Base-by-base conservation (phyloP, 192 early-diverging fungal species). In the Backusella liffmaniae region DNA sequence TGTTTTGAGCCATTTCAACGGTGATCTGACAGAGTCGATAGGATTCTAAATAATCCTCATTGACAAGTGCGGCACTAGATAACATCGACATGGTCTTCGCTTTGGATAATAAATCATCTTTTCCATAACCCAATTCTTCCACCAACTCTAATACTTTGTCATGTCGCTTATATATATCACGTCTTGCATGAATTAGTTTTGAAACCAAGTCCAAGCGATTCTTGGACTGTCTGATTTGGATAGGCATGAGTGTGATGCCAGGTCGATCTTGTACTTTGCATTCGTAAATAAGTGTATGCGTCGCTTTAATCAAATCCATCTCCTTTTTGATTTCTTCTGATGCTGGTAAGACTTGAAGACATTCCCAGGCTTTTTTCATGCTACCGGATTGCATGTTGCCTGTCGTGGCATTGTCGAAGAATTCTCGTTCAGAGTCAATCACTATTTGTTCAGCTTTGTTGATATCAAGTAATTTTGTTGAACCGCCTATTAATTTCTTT, bases 321-420 rank as follows among this genome's bases (percentile, higher is more conserved):
- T 93, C 91, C 10, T 70, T 72, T 39, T 87, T 80, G 30, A 91
- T 86, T 3, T 70, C 74, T 10, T 86, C 83, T 10, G 92, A 87
- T 34, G 82, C 72, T 51, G 91, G 90, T 1, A 92, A 67, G 2
- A 93, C 84, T 41, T 90, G 79, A 7, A 94, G 77, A 74, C 93
- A 94, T 42, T 94, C 90, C 41, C 84, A 86, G 34, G 93, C 92
- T 77, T 90, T 75, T 68, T 92, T 92, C 88, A 93, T 85, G 41
- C 85, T 81, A 12, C 92, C 92, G n/a, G 86, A 72, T 44, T 86
- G 76, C 85, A 87, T 86, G 37, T 92, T 90, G 7, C 92, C 90
- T 18, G 82, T 84, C n/a, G 87, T 84, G 18, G 93, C 86, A 70
- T 94, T 94, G 70, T 92, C 92, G 79, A 84, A 92, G 74, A 91